Base-by-base conservation (phyloP, 1,139 yeast species). In the Hansenula sp. region DNA sequence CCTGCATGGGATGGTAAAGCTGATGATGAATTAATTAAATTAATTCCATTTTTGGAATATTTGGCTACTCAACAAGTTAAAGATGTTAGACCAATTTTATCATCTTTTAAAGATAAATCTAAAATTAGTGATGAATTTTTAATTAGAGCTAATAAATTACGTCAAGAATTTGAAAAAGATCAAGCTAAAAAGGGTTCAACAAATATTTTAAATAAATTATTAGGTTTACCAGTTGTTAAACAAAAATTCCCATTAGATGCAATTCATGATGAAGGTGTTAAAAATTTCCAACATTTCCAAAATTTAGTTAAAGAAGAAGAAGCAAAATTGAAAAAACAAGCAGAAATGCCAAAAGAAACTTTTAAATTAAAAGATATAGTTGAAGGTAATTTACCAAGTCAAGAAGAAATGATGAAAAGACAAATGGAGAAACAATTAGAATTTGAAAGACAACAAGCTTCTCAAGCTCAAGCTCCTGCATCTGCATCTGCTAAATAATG, bases 21-120 rank as follows among this genome's bases (percentile, higher is more conserved):
- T 28, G 95, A 86, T 59, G 97, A 90, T 62, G 76, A 71, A 44
- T 74, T 92, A 57, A 73, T 92, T 55, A 74, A 75, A 55, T 69
- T 90, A 64, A 88, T 92, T 57, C 97, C 97, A 46, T 82, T 92
- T 67, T 77, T 92, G 56, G 99, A 92, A 66, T 94, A 88, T 70
- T 69, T 92, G 49, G 98, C 97, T 16, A 86, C 96, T 18, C 95
- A 88, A 62, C 94, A 87, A 46, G 74, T 86, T 52, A 77, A 78
- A 61, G 98, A 92, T 64, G 92, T 94, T 42, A 84, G 97, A 65
- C 95, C 96, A 32, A 78, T 89, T 35, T 70, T 94, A 56, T 71
- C 73, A 51, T 77, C 95, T 4, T 94, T 82, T 66, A 75, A 76
- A 53, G 74, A 77, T 48, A 72, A 83, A 48, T 49, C 57, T 25